Base-by-base conservation (phyloP, 768 basidiomycete genomes). In the Naganishia onofrii region DNA sequence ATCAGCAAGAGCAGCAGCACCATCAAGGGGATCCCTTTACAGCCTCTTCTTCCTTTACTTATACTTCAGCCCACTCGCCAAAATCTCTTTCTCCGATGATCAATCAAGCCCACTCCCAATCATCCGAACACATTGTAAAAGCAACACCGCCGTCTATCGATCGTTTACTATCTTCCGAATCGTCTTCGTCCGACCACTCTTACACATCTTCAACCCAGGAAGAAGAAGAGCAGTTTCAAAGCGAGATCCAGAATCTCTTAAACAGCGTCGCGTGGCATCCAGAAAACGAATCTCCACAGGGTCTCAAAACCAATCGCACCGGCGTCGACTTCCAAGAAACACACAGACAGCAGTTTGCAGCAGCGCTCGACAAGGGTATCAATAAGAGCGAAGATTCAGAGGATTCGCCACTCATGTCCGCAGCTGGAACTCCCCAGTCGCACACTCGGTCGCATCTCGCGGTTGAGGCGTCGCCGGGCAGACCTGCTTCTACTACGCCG, bases 21-120 rank as follows among this genome's bases (percentile, higher is more conserved):
- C 60, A 63, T 63, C 60, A 63, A 63, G 60, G 60, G 60, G 32
- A 63, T 44, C 60, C 60, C 60, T 63, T 63, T 63, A 44, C 60
- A 1, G 60, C 29, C 38, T 44, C 60, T 63, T 63, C 57, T 17
- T 58, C 60, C 60, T 63, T 63, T 63, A 63, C 60, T 63, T 63
- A 63, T 63, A 63, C 42, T 13, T 34, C 38, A 13, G 42, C 23
- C 23, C 3, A 44, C 26, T 36, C 7, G 38, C 42, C 38, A 26
- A 63, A 63, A 46, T 63, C 38, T 23, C 60, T 44, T 36, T 46
- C 60, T 12, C 7, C 38, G 26, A 63, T 1, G 13, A 21, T 34
- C 21, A 42, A 63, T 7, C 60, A 44, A 38, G 46, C 13, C 42
- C 60, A 42, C 13, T 26, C 32, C 19, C 60, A 63, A 42, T 42